These are phyloP conservation scores for Cetradonia linearis DNA, from an alignment of 495 filamentous ascomycete genomes.

Conservation along the genomic window DNA sequence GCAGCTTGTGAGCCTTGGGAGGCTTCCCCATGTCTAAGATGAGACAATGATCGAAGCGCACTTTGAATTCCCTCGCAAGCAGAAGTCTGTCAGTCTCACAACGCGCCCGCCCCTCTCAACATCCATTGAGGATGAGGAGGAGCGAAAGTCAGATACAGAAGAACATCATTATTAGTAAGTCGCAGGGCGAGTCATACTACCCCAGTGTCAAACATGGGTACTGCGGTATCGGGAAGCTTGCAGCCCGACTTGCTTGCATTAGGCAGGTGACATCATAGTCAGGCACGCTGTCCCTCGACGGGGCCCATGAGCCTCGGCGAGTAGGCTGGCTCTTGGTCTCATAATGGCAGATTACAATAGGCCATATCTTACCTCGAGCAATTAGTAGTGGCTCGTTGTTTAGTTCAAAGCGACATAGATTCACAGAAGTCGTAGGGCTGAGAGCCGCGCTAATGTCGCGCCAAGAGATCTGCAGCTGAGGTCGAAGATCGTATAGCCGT, in stretches of 20 bases:
- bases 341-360: not conserved
- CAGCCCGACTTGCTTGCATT: not conserved
- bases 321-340: not conserved
- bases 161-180: not conserved
- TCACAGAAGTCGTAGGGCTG: not conserved
- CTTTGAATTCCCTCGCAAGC: not conserved
- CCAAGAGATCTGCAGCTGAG: not conserved
- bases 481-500: constrained; percentile 1
- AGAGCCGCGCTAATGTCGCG: constrained; percentile 10
- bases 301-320: not conserved
- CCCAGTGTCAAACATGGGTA: not conserved
- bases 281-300: not conserved
- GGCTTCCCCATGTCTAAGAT: constrained; percentile 10
- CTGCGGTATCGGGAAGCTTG: constrained; percentile 3
- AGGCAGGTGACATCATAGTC: not conserved
- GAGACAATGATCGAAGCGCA: not conserved
- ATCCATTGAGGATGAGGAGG: not conserved
- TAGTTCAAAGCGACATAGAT: not conserved
- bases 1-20: constrained; percentile 31
- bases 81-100: not conserved
- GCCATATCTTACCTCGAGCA: not conserved
- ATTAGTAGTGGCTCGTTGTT: not conserved
- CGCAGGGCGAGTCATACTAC: not conserved
- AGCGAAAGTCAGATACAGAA: not conserved
- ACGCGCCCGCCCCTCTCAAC: not conserved